phyloP scores from a whole-genome alignment of 2,329 filamentous ascomycete species.

The Sphaceloma murrayae region DNA sequence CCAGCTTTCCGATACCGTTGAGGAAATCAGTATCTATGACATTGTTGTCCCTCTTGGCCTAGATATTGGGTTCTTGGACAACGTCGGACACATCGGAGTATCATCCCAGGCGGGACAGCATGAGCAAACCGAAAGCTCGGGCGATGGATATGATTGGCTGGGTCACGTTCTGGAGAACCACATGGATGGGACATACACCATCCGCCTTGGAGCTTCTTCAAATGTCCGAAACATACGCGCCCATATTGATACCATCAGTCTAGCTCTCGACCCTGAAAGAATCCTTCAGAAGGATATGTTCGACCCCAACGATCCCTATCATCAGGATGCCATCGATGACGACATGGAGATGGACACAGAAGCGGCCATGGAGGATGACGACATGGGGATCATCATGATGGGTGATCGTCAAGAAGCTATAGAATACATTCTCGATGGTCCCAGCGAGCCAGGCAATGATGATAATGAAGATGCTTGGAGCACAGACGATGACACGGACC shows the following conservation, averaged over 20 bases:
- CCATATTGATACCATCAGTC: slow-evolving; percentile 7
- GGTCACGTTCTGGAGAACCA: slow-evolving; percentile 12
- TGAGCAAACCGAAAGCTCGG: not conserved
- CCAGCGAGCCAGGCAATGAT: not conserved
- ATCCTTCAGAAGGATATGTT: not conserved
- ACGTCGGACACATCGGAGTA: not conserved
- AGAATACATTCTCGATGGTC: slow-evolving; percentile 9
- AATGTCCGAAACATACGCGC: slow-evolving; percentile 1
- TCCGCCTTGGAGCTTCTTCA: slow-evolving; percentile 4
- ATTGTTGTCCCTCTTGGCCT: slow-evolving; percentile 1
- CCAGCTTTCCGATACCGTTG: not conserved
- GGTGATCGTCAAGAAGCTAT: slow-evolving; percentile 3
- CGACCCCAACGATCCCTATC: not conserved
- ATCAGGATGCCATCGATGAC: slow-evolving; percentile 15
- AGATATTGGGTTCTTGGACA: slow-evolving; percentile 8
- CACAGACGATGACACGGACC: slow-evolving; percentile 17
- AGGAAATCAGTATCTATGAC: slow-evolving; percentile 13
- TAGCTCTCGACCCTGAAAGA: slow-evolving; percentile 9
- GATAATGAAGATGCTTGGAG: slow-evolving; percentile 18
- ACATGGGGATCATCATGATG: slow-evolving; percentile 11
- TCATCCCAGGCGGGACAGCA: not conserved
- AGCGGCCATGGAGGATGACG: slow-evolving; percentile 18
- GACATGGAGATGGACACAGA: slow-evolving; percentile 21
- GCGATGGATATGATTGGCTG: slow-evolving; percentile 5
- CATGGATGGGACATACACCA: slow-evolving; percentile 7